Evolutionary conservation across 192 early-diverging fungal species (phyloP).

Genomic region (Phycomyces nitens): DNA sequence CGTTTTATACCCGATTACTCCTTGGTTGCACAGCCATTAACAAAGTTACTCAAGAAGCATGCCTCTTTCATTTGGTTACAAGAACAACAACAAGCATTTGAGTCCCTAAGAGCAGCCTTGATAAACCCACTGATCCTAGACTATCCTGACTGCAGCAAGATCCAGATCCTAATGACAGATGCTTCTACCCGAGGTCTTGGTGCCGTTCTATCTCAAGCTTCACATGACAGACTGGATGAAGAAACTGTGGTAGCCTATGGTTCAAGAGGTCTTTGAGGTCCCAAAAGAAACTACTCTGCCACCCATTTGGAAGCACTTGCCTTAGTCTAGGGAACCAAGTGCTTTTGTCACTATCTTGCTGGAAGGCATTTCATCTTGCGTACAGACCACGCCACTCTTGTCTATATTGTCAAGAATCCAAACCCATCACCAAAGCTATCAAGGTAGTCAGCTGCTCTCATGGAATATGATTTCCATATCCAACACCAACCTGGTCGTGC

Average conservation of each 20-base stretch:
- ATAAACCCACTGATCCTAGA: not conserved
- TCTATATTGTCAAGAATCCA: slow-evolving; percentile 13
- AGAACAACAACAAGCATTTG: not conserved
- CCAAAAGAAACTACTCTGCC: slow-evolving; percentile 19
- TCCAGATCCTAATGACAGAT: slow-evolving; percentile 5
- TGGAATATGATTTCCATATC: not conserved
- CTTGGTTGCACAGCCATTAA: slow-evolving; percentile 21
- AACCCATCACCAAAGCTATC: not conserved
- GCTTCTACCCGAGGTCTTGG: not conserved
- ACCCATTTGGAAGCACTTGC: slow-evolving; percentile 25
- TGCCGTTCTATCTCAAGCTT: slow-evolving; percentile 8
- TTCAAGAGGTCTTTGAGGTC: slow-evolving; percentile 1
- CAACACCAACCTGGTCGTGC: not conserved
- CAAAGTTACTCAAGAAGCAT: slow-evolving; percentile 24
- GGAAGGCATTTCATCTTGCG: slow-evolving; percentile 21
- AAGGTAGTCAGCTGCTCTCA: not conserved
- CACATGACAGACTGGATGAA: not conserved
- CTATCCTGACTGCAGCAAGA: not conserved
- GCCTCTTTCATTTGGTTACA: slow-evolving; percentile 12
- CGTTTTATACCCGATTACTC: slow-evolving; percentile 35
- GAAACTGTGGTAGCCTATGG: slow-evolving; percentile 3
- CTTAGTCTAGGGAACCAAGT: too few species aligned
- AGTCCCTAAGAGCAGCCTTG: not conserved
- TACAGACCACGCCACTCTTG: slow-evolving; percentile 34
- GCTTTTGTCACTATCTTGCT: slow-evolving; percentile 18